A percentile compares a stretch with the other conserved stretches of the same genome.
Evolutionary conservation across 202 grass and related monocot genomes (phyloP).

Genomic region (Digitaria exilis): DNA sequence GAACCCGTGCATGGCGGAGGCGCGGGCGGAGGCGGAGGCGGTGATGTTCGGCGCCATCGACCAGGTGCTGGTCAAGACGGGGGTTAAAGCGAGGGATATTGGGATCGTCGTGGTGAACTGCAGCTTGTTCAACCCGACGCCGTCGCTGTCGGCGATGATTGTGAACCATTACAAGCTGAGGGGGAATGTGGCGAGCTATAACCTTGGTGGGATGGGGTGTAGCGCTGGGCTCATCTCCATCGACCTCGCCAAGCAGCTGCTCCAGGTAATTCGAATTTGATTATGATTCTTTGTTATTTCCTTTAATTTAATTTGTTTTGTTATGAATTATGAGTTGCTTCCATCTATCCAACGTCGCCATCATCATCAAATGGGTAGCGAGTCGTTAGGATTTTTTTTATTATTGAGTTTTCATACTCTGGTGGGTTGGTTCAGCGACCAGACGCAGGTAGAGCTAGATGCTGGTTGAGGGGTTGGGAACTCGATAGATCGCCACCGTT

Average conservation of each 20-base stretch:
- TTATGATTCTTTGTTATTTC: too few species aligned
- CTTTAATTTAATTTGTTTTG: too few species aligned
- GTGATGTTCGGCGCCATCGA: constrained; percentile 97
- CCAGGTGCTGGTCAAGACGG: constrained; percentile 61
- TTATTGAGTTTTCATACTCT: too few species aligned
- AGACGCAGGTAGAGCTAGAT: background rate
- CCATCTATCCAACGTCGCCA: too few species aligned
- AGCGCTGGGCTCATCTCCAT: constrained; percentile 87
- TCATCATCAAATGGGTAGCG: too few species aligned
- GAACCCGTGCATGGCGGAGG: constrained; percentile 85
- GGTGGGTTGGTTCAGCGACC: constrained; percentile 30
- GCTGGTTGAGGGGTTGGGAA: background rate
- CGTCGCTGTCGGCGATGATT: constrained; percentile 79
- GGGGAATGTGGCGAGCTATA: constrained; percentile 70
- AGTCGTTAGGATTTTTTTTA: background rate
- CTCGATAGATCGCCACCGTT: background rate
- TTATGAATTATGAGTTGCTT: too few species aligned
- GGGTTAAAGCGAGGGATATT: constrained; percentile 65
- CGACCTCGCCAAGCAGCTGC: constrained; percentile 89
- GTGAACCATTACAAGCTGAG: constrained; percentile 86
- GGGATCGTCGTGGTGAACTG: constrained; percentile 77
- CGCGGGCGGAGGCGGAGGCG: constrained; percentile 74
- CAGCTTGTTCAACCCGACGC: constrained; percentile 78
- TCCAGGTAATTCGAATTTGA: too few species aligned
- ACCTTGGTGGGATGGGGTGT: constrained; percentile 92